Base-by-base conservation (phyloP, 768 basidiomycete genomes). In the Boletellus ananiceps region DNA sequence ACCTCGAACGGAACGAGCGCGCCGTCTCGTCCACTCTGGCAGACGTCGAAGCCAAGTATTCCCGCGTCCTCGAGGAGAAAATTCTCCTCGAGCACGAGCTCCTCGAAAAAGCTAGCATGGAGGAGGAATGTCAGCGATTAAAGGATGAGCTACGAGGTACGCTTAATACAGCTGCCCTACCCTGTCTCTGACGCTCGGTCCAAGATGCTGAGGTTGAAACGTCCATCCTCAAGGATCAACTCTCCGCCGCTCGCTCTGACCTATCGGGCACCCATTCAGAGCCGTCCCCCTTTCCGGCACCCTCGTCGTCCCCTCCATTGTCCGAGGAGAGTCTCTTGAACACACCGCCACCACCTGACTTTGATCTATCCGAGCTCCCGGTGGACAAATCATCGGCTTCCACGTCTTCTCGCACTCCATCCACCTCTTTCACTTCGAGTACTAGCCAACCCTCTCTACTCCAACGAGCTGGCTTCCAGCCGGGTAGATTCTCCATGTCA, bases 71-170 rank as follows among this genome's bases (percentile, higher is more conserved):
- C 31, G 96, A 99, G 68, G 93, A 98, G 72, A 98, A 97, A 72
- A 97, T 97, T 47, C 72, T 99, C 23, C 78, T 98, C 33, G 96
- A 99, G 67, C 93, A 98, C 56, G 96, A 99, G 60, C 74, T 98
- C 29, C 72, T 97, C 23, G 86, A 87, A 67, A 96, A 95, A 67
- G 90, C 92, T 4, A 83, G 77, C 55, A 63, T 96, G 38, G 93
- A 97, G 62, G 94, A 95, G 66, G 88, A 94, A 60, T 80, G 76
- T 40, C 96, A 98, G 68, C 80, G 96, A 39, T 65, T 95, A 51
- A 92, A 83, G 66, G 96, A 98, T 61, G 94, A 98, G 63, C 71
- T 97, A 36, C 75, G 93, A 82, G 95, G 95, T 93, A 50, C 52
- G 78, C 90, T 56, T 52, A 74, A 29, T 45, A 8, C 13, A 2